Evolutionary conservation across 805 yeast genomes (phyloP).

Genomic region (Saccharomycopsis lassenensis): DNA sequence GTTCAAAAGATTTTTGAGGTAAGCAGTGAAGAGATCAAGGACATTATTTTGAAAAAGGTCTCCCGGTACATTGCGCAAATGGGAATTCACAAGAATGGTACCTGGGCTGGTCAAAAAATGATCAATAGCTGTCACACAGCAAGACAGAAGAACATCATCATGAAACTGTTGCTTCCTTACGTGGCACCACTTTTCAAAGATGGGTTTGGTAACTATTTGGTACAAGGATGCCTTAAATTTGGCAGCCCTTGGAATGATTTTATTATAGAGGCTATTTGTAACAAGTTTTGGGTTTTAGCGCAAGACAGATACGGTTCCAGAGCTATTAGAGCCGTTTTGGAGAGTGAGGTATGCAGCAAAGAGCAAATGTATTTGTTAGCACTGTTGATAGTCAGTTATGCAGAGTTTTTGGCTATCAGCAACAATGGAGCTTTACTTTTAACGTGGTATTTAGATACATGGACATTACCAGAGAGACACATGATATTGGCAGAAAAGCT

Average conservation of each 20-base stretch:
- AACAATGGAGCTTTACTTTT: slow-evolving; percentile 81
- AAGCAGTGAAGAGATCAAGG: slow-evolving; percentile 59
- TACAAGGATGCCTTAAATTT: slow-evolving; percentile 88
- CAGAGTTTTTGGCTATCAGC: slow-evolving; percentile 70
- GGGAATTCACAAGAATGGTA: slow-evolving; percentile 95
- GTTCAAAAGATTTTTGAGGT: slow-evolving; percentile 81
- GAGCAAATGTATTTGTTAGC: slow-evolving; percentile 68
- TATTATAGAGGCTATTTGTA: slow-evolving; percentile 71
- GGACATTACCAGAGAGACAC: slow-evolving; percentile 54
- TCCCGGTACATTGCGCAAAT: slow-evolving; percentile 77
- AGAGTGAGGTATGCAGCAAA: slow-evolving; percentile 53
- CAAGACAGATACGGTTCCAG: slow-evolving; percentile 91
- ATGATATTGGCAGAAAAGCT: slow-evolving; percentile 51
- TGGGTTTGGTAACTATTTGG: slow-evolving; percentile 93
- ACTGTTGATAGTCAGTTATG: slow-evolving; percentile 64
- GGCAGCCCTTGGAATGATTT: slow-evolving; percentile 84
- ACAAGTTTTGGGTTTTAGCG: slow-evolving; percentile 69
- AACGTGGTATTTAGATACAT: slow-evolving; percentile 92
- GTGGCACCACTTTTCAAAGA: slow-evolving; percentile 82
- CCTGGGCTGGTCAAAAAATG: slow-evolving; percentile 98
- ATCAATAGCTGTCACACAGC: slow-evolving; percentile 62
- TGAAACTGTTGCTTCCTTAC: slow-evolving; percentile 63
- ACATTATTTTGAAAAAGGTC: slow-evolving; percentile 69
- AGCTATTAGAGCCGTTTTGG: slow-evolving; percentile 87
- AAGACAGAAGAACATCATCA: slow-evolving; percentile 54